Conservation (phyloP, 1,139 yeast species). For the Nakaseomyces bracarensis region DNA sequence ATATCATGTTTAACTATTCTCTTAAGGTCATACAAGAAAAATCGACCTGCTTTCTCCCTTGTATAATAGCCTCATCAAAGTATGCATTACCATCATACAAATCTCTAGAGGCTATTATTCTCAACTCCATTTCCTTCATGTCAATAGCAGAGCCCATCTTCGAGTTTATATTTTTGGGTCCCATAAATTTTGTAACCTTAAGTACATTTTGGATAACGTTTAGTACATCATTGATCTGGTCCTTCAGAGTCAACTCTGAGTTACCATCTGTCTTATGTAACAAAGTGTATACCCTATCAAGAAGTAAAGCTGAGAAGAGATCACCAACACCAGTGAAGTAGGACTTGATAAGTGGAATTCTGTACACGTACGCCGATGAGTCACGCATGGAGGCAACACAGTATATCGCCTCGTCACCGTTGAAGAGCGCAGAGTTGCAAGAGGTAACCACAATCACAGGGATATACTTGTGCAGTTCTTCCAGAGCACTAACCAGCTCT, state of each 20-base stretch:
- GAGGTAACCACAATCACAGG: conserved; percentile 31
- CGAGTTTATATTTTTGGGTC: conserved; percentile 19
- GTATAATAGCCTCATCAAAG: not conserved
- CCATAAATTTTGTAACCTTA: conserved; percentile 19
- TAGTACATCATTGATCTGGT: conserved; percentile 27
- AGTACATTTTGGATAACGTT: conserved; percentile 29
- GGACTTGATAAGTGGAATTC: conserved; percentile 50
- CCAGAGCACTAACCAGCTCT: conserved; percentile 38
- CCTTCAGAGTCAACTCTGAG: conserved; percentile 11
- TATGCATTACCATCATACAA: conserved; percentile 13
- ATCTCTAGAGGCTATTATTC: conserved; percentile 28
- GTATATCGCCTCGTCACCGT: conserved; percentile 27
- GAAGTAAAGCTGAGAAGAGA: conserved; percentile 51
- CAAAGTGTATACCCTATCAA: conserved; percentile 39
- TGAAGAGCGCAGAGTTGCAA: conserved; percentile 22
- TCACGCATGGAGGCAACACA: conserved; percentile 33
- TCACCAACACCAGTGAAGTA: conserved; percentile 74
- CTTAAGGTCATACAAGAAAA: not conserved
- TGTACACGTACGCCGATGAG: conserved; percentile 30
- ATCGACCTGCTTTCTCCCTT: not conserved
- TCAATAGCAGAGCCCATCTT: conserved; percentile 24
- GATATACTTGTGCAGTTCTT: conserved; percentile 34
- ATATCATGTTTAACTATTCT: not conserved
- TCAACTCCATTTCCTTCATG: conserved; percentile 31
- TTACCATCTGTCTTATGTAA: conserved; percentile 2